Conservation (phyloP, 179 eudicot genomes). For the Silene noctiflora region DNA sequence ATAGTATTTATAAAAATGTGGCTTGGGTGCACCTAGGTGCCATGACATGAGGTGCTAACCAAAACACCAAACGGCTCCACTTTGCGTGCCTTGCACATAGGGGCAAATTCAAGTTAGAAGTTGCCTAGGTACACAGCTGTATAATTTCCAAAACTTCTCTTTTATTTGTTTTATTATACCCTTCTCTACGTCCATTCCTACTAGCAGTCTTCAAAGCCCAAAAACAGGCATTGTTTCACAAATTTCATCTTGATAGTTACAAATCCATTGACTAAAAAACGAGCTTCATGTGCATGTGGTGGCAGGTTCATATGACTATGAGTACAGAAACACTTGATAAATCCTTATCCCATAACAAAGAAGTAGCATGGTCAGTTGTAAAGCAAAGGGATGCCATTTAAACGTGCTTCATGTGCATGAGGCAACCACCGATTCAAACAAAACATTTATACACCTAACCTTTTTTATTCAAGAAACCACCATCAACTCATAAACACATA, state of each 20-base stretch:
- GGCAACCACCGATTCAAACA: no score
- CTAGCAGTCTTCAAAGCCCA: background rate
- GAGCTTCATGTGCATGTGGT: background rate
- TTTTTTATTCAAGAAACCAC: background rate
- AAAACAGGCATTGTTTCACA: background rate
- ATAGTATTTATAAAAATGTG: no score
- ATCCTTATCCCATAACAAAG: background rate
- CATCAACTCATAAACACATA: background rate
- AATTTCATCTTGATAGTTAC: background rate
- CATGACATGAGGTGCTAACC: no score
- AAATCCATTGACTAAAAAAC: background rate
- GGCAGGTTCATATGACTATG: background rate
- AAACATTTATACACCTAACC: no score
- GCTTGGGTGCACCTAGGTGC: no score
- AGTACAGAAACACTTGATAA: background rate
- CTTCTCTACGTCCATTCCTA: background rate
- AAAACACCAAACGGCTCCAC: no score
- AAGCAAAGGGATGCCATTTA: background rate
- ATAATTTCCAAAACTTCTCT: background rate
- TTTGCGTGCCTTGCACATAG: background rate
- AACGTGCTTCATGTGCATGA: background rate
- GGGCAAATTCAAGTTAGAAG: background rate
- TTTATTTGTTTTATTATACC: background rate
- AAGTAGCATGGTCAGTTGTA: background rate
- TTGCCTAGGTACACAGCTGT: background rate